A percentile compares a stretch with the other conserved stretches of the same genome.
Evolutionary conservation across 805 yeast genomes (phyloP).

Genomic region (Brettanomyces bruxellensis): DNA sequence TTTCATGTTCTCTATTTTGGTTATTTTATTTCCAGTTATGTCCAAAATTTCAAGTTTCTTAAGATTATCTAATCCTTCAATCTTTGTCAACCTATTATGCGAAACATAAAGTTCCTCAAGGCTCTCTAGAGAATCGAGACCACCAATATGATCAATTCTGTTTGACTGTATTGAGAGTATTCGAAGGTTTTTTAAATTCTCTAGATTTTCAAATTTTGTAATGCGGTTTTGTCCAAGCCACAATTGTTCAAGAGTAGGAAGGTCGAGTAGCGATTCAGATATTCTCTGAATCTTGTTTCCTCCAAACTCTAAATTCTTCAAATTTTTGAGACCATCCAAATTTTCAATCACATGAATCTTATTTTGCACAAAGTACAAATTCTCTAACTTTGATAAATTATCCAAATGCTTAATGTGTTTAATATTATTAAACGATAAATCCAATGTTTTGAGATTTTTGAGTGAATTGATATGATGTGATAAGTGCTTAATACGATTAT

Average conservation of each 20-base stretch:
- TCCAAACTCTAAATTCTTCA: constrained; percentile 78
- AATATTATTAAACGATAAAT: constrained; percentile 84
- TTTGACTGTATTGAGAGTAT: constrained; percentile 87
- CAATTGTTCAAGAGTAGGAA: constrained; percentile 57
- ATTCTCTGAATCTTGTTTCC: constrained; percentile 68
- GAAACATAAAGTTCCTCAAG: constrained; percentile 84
- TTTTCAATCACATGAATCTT: constrained; percentile 66
- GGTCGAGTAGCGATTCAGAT: constrained; percentile 42
- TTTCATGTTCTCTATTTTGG: constrained; percentile 50
- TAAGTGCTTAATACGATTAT: constrained; percentile 83
- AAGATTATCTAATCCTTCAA: constrained; percentile 74
- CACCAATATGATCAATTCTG: constrained; percentile 68
- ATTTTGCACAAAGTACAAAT: constrained; percentile 83
- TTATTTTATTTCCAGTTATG: constrained; percentile 65
- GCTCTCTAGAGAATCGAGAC: constrained; percentile 59
- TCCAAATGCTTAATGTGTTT: constrained; percentile 76
- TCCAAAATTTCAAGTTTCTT: constrained; percentile 65
- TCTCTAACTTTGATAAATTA: constrained; percentile 48
- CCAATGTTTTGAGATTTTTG: constrained; percentile 49
- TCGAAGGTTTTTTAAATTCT: constrained; percentile 49
- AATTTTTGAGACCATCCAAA: constrained; percentile 42
- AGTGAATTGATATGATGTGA: constrained; percentile 60
- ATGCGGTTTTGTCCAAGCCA: constrained; percentile 93
- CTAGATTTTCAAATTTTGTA: constrained; percentile 51
- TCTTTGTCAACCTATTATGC: constrained; percentile 65